Evolutionary conservation across 305 asterid genomes (phyloP), one percentile per base, ranked within the genome.

Genomic region (Fraxinus dipetala): DNA sequence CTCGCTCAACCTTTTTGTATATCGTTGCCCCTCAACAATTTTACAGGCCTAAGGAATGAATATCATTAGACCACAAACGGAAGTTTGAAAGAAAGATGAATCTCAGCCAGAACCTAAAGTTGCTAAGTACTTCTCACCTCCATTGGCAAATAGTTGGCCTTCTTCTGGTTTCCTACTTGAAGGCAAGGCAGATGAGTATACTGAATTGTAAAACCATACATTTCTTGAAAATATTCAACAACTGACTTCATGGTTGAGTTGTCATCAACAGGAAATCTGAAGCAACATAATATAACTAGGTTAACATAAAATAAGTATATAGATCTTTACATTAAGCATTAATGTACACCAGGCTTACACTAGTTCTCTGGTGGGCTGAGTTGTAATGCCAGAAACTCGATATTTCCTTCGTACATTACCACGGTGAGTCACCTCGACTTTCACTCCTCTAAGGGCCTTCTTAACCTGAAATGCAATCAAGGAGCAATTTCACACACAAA

Each of bases 161-260:
- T 96, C 93, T 93, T 96, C 88, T 96, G 99, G 87, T 93, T 96
- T 85, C 99, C 99, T 18, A 96, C 98, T 96, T 96, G 99, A 70
- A 96, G 98, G 88, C 99, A 96, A 81, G 99, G 99, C 81, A 96
- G 96, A 88, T 96, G 98, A 65, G 96, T 85, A 40, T 96, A 87
- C 90, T 92, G 97, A 84, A 96, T 96, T 1, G 94, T 90, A 89
- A 95, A 95, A 67, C 87, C 99, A 81, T 96, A 93, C 95, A 95
- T 91, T 88, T 95, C 98, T 86, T 92, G 96, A 82, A 95, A 96
- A 85, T 96, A 96, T 81, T 96, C 98, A 1, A 96, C 91, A 2
- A 96, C 98, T 1, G 99, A 96, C 83, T 96, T 96, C 99, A 96
- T 96, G 80, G 91, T 95, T 28, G 89, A 84, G 81, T 86, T 86